Percentiles rank a stretch among this genome's conserved stretches.
These are phyloP conservation scores for Zygosaccharomyces sapae DNA, from an alignment of 1,139 yeast genomes.

Conservation along the genomic window DNA sequence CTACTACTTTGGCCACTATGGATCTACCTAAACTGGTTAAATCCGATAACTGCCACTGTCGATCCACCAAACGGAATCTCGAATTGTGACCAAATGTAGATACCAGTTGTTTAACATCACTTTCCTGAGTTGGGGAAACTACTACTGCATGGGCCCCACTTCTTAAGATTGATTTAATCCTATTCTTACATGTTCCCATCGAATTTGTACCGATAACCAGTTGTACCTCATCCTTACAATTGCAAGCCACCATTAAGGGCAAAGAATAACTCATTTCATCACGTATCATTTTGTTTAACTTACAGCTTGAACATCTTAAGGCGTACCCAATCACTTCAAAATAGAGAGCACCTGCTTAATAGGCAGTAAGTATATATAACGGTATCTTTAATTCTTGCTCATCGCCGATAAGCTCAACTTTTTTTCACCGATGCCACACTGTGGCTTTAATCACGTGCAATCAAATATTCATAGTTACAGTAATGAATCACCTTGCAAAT, in stretches of 20 bases:
- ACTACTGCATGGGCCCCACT: constrained; percentile 59
- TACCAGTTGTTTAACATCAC: constrained; percentile 16
- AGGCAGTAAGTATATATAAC: neutral
- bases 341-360: too few relatives aligned
- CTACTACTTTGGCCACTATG: constrained; percentile 62
- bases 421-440: constrained; percentile 1
- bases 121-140: constrained; percentile 35
- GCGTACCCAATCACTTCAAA: too few relatives aligned
- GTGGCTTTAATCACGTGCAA: neutral
- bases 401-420: neutral
- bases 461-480: neutral
- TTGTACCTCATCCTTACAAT: constrained; percentile 52
- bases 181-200: constrained; percentile 37
- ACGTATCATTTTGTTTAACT: neutral
- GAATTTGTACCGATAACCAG: constrained; percentile 53
- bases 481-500: too few relatives aligned
- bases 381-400: neutral
- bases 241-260: constrained; percentile 38
- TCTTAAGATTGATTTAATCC: constrained; percentile 48
- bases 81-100: constrained; percentile 23
- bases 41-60: constrained; percentile 42
- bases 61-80: constrained; percentile 36
- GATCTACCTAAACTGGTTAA: constrained; percentile 56
- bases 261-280: constrained; percentile 7
- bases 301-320: neutral